phyloP scores from a whole-genome alignment of 257 asterid genomes.

The Solanum paucissectum region DNA sequence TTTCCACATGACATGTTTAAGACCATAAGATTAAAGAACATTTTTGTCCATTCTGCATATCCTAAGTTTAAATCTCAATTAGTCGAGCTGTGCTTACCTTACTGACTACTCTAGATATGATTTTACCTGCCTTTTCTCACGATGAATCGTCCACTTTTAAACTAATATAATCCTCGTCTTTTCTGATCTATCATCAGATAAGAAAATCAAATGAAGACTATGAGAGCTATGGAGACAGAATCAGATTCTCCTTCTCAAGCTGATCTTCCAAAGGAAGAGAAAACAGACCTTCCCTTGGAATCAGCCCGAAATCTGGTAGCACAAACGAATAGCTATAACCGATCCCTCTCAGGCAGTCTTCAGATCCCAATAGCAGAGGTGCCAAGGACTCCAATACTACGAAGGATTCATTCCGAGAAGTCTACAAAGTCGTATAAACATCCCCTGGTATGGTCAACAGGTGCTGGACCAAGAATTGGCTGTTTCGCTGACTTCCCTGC shows the following conservation, averaged over 20 bases:
- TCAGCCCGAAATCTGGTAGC: slow-evolving; percentile 20
- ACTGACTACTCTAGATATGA: neutral
- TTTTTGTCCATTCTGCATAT: neutral
- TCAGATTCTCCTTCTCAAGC: slow-evolving; percentile 19
- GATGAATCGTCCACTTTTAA: neutral
- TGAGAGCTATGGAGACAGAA: slow-evolving; percentile 25
- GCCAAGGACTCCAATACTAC: slow-evolving; percentile 44
- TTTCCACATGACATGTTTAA: too few relatives aligned
- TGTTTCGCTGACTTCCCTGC: slow-evolving; percentile 81
- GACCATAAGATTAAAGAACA: neutral
- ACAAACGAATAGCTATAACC: slow-evolving; percentile 35
- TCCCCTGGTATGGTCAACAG: slow-evolving; percentile 65
- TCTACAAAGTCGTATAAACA: slow-evolving; percentile 61
- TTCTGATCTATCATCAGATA: slow-evolving; percentile 33
- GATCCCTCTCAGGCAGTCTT: slow-evolving; percentile 77
- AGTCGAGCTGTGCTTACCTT: neutral
- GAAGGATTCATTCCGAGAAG: slow-evolving; percentile 70
- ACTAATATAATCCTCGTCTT: neutral
- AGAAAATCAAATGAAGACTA: slow-evolving; percentile 53
- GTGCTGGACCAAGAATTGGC: slow-evolving; percentile 91
- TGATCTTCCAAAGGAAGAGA: slow-evolving; percentile 19
- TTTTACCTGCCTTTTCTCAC: neutral
- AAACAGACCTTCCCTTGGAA: slow-evolving; percentile 5
- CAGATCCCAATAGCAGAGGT: slow-evolving; percentile 67
- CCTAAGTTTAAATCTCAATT: neutral